Percentiles rank a stretch among this genome's conserved stretches.
Evolutionary conservation across 495 filamentous ascomycete species (phyloP).

Genomic region (Xylaria bambusicola): DNA sequence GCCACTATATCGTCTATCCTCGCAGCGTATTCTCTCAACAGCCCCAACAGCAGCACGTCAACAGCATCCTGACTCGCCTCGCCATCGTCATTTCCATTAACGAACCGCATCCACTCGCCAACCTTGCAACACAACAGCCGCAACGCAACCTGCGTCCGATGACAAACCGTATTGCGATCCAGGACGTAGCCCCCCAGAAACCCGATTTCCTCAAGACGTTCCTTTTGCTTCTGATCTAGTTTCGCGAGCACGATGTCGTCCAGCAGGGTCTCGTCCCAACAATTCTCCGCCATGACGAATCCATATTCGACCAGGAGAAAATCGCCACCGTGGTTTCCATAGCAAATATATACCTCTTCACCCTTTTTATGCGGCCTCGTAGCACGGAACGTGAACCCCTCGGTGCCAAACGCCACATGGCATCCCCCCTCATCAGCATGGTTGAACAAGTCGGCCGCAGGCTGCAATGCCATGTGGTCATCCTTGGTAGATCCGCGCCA

Average conservation of each 20-base stretch:
- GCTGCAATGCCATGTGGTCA: conserved; percentile 78
- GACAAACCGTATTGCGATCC: conserved; percentile 62
- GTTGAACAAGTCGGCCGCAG: conserved; percentile 89
- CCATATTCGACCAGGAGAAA: conserved; percentile 84
- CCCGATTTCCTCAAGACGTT: conserved; percentile 55
- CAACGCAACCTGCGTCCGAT: conserved; percentile 72
- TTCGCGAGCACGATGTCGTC: conserved; percentile 66
- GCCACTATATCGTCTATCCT: conserved; percentile 42
- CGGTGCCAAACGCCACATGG: conserved; percentile 58
- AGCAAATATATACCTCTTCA: conserved; percentile 78
- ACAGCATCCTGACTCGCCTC: conserved; percentile 34
- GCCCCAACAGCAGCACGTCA: conserved; percentile 31
- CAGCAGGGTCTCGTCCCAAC: conserved; percentile 66
- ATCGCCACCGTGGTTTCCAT: conserved; percentile 79
- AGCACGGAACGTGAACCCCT: conserved; percentile 63
- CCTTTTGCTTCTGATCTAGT: conserved; percentile 48
- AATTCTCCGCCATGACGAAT: conserved; percentile 69
- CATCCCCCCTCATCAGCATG: conserved; percentile 65
- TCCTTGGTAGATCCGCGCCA: conserved; percentile 48
- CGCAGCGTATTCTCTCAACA: conserved; percentile 22
- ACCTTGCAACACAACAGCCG: conserved; percentile 43
- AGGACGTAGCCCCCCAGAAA: conserved; percentile 72
- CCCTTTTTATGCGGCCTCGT: conserved; percentile 58
- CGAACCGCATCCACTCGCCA: conserved; percentile 39
- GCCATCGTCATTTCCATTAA: conserved; percentile 41